Percentiles rank a stretch among this genome's conserved stretches.
phyloP scores from a whole-genome alignment of 352 stramenopile species.

The Globisporangium spinosum region DNA sequence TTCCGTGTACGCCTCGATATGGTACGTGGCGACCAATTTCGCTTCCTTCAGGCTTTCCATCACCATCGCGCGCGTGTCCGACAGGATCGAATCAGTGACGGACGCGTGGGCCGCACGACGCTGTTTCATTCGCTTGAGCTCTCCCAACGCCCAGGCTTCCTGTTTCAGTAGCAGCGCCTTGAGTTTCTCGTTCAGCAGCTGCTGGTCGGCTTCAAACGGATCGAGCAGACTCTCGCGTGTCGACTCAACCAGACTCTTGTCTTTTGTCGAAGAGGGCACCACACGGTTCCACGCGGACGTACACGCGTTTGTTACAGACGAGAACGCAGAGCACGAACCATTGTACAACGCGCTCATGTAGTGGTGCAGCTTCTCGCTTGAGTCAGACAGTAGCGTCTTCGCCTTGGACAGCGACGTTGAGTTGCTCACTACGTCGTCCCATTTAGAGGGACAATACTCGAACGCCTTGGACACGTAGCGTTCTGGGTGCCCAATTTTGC shows the following conservation, averaged over 20 bases:
- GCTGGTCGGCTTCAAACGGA: slow-evolving; percentile 19
- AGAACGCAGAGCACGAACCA: background rate
- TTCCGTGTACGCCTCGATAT: slow-evolving; percentile 37
- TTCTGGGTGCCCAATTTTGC: background rate
- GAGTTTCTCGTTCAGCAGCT: slow-evolving; percentile 20
- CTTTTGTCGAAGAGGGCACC: background rate
- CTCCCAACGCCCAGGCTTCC: slow-evolving; percentile 35
- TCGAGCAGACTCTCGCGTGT: slow-evolving; percentile 14
- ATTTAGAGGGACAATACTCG: background rate
- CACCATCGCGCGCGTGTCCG: slow-evolving; percentile 34
- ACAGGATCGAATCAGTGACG: slow-evolving; percentile 37
- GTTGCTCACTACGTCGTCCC: background rate
- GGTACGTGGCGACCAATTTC: slow-evolving; percentile 32
- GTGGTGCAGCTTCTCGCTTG: slow-evolving; percentile 1
- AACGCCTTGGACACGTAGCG: background rate
- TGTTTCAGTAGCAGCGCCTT: slow-evolving; percentile 32
- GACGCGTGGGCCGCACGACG: slow-evolving; percentile 32
- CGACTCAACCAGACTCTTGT: slow-evolving; percentile 4
- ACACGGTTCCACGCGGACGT: slow-evolving; percentile 1
- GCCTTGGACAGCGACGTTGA: background rate
- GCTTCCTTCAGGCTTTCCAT: slow-evolving; percentile 34
- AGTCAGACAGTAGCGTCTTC: background rate
- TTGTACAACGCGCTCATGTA: background rate
- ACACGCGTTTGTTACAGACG: background rate
- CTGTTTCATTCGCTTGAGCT: slow-evolving; percentile 47